These are phyloP conservation scores for Aspergillus sp. DNA, from an alignment of 2,329 filamentous ascomycete genomes.

Conservation along the genomic window DNA sequence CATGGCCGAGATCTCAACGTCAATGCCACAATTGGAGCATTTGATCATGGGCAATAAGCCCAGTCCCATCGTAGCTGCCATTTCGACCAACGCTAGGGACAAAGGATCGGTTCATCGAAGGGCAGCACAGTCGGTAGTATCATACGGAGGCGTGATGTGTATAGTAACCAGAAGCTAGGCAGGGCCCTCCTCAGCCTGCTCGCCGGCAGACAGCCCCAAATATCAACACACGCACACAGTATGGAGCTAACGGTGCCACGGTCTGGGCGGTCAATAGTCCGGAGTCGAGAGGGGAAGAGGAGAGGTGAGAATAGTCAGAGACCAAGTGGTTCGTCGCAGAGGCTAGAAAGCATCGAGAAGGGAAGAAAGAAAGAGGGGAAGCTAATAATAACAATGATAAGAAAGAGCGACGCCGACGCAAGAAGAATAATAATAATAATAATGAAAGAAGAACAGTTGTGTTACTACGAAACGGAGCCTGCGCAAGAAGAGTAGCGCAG, in stretches of 20 bases:
- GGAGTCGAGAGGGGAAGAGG: background rate
- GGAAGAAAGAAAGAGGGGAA: background rate
- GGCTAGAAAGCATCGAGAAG: background rate
- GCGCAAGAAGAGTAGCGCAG: background rate
- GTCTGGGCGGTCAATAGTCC: background rate
- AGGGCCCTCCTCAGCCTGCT: background rate
- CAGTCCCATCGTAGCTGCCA: slow-evolving; percentile 52
- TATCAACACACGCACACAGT: background rate
- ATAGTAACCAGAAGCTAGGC: background rate
- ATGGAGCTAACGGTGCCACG: background rate
- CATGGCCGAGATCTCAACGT: slow-evolving; percentile 83
- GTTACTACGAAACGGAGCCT: too few species aligned
- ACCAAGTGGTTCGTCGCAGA: background rate
- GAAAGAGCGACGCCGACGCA: background rate
- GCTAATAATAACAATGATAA: slow-evolving; percentile 7
- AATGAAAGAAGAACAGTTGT: too few species aligned
- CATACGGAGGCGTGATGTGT: background rate
- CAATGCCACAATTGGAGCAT: slow-evolving; percentile 74
- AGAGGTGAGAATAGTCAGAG: background rate
- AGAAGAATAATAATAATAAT: background rate
- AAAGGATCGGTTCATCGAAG: background rate
- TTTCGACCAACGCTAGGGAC: slow-evolving; percentile 44
- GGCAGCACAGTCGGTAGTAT: background rate
- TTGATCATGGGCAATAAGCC: slow-evolving; percentile 81
- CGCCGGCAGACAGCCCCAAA: background rate